Evolutionary conservation across 2,329 filamentous ascomycete genomes (phyloP).

Genomic region (Xylaria sp.): DNA sequence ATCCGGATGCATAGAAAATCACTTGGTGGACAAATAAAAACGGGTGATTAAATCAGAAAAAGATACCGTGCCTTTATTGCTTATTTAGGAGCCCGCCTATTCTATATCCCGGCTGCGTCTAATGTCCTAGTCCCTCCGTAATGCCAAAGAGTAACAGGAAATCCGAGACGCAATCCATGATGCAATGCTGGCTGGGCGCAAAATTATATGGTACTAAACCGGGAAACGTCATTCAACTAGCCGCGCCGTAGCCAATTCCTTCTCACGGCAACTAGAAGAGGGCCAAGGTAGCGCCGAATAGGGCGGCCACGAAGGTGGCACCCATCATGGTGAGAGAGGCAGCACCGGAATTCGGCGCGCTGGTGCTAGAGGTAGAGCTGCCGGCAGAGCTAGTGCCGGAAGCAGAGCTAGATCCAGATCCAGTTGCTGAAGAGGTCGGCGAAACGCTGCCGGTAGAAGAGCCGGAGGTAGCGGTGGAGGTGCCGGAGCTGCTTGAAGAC

Average conservation of each 20-base stretch:
- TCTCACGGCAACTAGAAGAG: conserved; percentile 27
- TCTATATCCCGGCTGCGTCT: conserved; percentile 29
- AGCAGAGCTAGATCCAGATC: conserved; percentile 15
- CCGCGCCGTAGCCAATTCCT: conserved; percentile 18
- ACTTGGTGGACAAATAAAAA: background rate
- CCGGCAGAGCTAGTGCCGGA: conserved; percentile 11
- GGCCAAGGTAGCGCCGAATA: conserved; percentile 33
- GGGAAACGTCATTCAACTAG: conserved; percentile 3
- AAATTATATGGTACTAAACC: conserved; percentile 27
- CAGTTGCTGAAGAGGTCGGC: conserved; percentile 22
- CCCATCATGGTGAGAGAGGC: conserved; percentile 32
- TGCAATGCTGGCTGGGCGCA: conserved; percentile 10
- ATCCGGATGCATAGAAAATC: background rate
- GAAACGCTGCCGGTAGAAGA: conserved; percentile 24
- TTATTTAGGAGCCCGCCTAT: conserved; percentile 33
- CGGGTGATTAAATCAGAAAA: conserved; percentile 10
- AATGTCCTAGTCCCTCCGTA: conserved; percentile 22
- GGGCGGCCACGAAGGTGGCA: conserved; percentile 32
- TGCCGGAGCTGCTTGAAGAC: conserved; percentile 20
- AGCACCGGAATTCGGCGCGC: conserved; percentile 17
- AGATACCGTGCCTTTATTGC: conserved; percentile 14
- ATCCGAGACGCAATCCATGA: conserved; percentile 17
- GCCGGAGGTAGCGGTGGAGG: conserved; percentile 19
- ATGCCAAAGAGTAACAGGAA: conserved; percentile 20
- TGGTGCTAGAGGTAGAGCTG: conserved; percentile 19